A percentile compares a stretch with the other conserved stretches of the same genome.
Conservation (phyloP, 129 eudicot genomes). For the Chrysanthemum seticuspe region DNA sequence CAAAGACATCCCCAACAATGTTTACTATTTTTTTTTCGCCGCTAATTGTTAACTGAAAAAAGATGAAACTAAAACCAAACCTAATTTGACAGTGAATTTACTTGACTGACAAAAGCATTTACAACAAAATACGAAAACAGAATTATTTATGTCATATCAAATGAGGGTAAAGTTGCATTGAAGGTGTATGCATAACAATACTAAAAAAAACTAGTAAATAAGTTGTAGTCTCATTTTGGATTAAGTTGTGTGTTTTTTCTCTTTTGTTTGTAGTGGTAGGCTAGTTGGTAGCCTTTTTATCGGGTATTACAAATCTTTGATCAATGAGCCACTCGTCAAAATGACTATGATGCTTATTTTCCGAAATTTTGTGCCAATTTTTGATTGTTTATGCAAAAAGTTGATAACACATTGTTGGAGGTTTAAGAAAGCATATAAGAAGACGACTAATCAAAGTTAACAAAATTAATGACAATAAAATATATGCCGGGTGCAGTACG, state of each 20-base stretch:
- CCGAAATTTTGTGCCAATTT: neutral
- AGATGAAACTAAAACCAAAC: too few species aligned
- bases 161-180: too few species aligned
- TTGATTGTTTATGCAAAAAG: neutral
- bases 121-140: too few species aligned
- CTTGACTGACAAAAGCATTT: too few species aligned
- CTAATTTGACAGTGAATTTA: too few species aligned
- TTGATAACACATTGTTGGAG: neutral
- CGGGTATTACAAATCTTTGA: neutral
- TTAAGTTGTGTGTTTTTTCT: neutral
- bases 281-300: neutral
- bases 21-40: too few species aligned
- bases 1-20: too few species aligned
- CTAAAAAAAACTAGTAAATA: too few species aligned
- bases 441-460: neutral
- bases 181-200: too few species aligned
- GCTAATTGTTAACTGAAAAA: too few species aligned
- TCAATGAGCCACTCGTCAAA: neutral
- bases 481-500: conserved; percentile 24
- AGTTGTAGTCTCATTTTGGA: too few species aligned
- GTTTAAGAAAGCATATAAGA: neutral
- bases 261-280: neutral
- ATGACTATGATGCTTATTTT: neutral
- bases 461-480: neutral
- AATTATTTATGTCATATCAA: too few species aligned